phyloP scores from a whole-genome alignment of 2,329 filamentous ascomycete genomes.

The Colletotrichum costaricense region DNA sequence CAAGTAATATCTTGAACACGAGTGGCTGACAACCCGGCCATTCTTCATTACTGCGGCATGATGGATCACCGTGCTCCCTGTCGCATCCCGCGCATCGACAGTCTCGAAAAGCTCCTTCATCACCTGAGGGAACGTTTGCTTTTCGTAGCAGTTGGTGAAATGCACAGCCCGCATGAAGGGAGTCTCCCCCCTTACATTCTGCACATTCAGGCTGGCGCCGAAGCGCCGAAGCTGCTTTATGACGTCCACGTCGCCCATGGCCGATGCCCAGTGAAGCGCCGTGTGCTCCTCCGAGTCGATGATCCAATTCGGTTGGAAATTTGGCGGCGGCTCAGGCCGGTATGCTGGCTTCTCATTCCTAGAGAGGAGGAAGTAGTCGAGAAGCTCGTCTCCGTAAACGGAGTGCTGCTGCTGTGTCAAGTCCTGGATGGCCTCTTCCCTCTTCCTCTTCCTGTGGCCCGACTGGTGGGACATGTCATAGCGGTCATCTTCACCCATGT shows the following conservation, averaged over 20 bases:
- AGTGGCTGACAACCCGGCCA: constrained; percentile 83
- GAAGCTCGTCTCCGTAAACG: constrained; percentile 89
- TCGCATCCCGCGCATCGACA: constrained; percentile 81
- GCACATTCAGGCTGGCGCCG: constrained; percentile 77
- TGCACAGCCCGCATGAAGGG: constrained; percentile 94
- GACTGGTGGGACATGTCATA: constrained; percentile 75
- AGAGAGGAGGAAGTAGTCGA: constrained; percentile 95
- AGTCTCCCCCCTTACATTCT: constrained; percentile 83
- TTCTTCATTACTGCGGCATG: constrained; percentile 91
- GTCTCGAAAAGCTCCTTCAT: constrained; percentile 87
- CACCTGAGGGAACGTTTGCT: constrained; percentile 87
- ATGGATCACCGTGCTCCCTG: constrained; percentile 90
- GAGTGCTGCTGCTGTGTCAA: constrained; percentile 85
- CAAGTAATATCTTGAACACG: constrained; percentile 91
- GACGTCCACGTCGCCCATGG: constrained; percentile 95
- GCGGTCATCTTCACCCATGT: constrained; percentile 85
- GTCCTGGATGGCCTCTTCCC: constrained; percentile 72
- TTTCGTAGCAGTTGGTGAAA: constrained; percentile 97
- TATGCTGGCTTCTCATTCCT: constrained; percentile 80
- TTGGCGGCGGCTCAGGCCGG: constrained; percentile 81
- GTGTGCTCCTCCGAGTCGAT: constrained; percentile 95
- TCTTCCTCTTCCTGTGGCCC: constrained; percentile 81
- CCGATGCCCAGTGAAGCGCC: constrained; percentile 95
- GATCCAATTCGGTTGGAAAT: constrained; percentile 90
- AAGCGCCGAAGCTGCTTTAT: constrained; percentile 88